Base-by-base conservation (phyloP, 192 early-diverging fungal species). In the Kickxella alabastrina region DNA sequence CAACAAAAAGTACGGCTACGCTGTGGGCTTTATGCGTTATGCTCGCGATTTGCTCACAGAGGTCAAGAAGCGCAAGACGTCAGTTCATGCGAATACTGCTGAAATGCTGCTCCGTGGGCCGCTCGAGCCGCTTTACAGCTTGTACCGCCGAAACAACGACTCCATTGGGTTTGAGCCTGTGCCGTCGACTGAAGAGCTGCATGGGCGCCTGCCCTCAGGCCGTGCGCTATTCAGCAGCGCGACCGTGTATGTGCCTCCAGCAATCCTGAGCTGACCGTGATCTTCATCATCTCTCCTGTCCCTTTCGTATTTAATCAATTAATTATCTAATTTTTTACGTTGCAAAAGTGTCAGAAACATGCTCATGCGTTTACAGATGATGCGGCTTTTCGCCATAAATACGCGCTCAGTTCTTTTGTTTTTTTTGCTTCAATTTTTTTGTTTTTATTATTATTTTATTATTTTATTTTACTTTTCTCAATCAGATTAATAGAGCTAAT, bases 121-220 rank as follows among this genome's bases (percentile, higher is more conserved):
- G 22, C 38, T 76, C 6, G 62, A 76, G 26, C 66, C 65, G 1
- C 52, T 76, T 8, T 68, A 69, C 50, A 76, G 67, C 37, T 35
- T 76, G 22, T 76, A 76, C 40, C 57, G 62, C 10, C 67, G 74
- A 42, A 76, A 76, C 49, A 76, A 76, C 52, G 74, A 76, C 46
- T 57, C 67, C 9, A 70, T 76, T 57, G 67, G 74, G n/a, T 66
- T 76, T 50, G 74, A 76, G 46, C 40, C 49, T 0, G 62, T 76
- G 10, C 74, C 74, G 10, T 62, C 66, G 17, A 62, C 74, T 3
- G 65, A 68, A 25, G 74, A 76, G 21, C 43, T 76, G 57, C 74
- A 61, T 1, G 59, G 59, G 10, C 41, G 54, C 10, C 51, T 76
- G 25, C 74, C 74, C 7, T 61, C 67, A 8, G 74, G 74, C 22